Evolutionary conservation across 2,329 filamentous ascomycete genomes (phyloP), one percentile per base, ranked within the genome.

Genomic region (Nemania sp.): DNA sequence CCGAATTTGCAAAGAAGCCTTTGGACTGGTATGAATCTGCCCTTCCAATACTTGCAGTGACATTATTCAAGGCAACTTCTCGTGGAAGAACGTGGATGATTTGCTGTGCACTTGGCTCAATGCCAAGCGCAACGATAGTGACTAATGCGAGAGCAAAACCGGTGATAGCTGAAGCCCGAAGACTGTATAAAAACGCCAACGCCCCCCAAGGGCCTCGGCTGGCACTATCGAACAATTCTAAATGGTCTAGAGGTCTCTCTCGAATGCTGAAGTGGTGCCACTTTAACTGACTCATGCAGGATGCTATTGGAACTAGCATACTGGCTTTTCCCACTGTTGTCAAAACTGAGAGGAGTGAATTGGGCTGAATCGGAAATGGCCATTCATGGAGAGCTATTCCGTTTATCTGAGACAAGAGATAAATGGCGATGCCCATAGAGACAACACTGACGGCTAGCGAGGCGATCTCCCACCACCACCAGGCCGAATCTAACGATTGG

Each of bases 121-220:
- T 38, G 18, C 49, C 59, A 13, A 62, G 59, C 20, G 59, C 32
- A 7, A 55, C 59, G 49, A 62, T 52, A 15, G 59, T 62, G 49
- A 62, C 32, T 29, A 62, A 41, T 13, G 59, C 41, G 22, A 29
- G 49, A 18, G 54, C 54, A 20, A 62, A 54, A 7, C 49, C 59
- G 7, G 54, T 32, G 49, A 43, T 62, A 32, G 59, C 59, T 24
- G 32, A 49, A 22, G 54, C 32, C 15, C 43, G 45, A 22, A 62
- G 18, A 27, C n/a, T 15, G n/a, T 22, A 54, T 18, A 38, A 53
- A 6, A 62, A 45, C 10, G 29, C 51, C 10, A 20, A 29, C 13
- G 59, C 26, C 13, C 59, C 59, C 49, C 59, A 62, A 13, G 59
- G 59, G 13, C 59, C 59, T 11, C 59, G 59, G 51, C 59, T 62